These are phyloP conservation scores for Tuber borchii DNA, from an alignment of 495 filamentous ascomycete species.

Conservation along the genomic window DNA sequence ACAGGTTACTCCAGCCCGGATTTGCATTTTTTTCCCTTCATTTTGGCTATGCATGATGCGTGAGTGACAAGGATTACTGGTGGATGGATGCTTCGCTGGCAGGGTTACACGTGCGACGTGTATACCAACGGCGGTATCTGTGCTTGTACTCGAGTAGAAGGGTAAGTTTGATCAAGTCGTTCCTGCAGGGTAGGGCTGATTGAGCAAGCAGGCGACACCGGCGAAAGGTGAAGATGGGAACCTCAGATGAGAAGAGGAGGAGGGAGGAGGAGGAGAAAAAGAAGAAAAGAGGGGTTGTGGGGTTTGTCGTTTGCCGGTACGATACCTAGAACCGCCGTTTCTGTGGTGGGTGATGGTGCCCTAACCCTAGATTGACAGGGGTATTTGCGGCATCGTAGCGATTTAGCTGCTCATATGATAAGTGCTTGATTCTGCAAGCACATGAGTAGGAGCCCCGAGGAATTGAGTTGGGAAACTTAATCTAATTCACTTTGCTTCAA, in stretches of 20 bases:
- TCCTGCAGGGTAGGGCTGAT: conserved; percentile 1
- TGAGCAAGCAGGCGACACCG: neutral
- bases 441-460: neutral
- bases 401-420: neutral
- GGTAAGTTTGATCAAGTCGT: neutral
- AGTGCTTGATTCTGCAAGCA: neutral
- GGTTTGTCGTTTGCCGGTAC: neutral
- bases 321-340: neutral
- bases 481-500: neutral
- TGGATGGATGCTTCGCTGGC: neutral
- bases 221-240: neutral
- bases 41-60: neutral
- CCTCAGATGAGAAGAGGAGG: neutral
- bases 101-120: conserved; percentile 5
- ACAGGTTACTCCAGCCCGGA: neutral
- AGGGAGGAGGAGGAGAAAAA: neutral
- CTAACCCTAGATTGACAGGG: neutral
- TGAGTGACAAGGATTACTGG: neutral
- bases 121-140: neutral
- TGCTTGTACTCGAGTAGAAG: neutral
- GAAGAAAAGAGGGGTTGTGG: neutral
- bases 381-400: neutral
- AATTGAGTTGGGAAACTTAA: neutral
- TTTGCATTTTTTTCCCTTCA: neutral
- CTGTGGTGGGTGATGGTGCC: neutral